Conservation (phyloP, 2,329 filamentous ascomycete genomes). For the Fusarium brevicatenulatum region DNA sequence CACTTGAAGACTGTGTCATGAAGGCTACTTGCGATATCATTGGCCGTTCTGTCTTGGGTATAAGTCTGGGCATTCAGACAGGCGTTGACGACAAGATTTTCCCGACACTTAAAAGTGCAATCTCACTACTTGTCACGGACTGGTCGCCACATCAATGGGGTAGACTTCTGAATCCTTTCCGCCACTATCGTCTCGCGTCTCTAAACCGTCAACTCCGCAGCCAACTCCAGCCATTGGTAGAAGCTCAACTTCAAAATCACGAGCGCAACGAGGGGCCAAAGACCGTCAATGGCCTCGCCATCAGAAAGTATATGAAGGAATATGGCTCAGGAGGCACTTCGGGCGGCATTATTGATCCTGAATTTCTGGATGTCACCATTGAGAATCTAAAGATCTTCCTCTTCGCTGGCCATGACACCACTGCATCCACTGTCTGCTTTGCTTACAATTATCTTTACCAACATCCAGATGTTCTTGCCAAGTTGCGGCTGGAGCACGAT, state of each 20-base stretch:
- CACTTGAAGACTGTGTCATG: not conserved
- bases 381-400: conserved; percentile 8
- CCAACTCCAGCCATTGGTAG: not conserved
- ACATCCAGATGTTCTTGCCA: not conserved
- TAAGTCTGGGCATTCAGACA: not conserved
- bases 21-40: conserved; percentile 11
- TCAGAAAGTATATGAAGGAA: not conserved
- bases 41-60: not conserved
- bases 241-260: not conserved
- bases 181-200: not conserved
- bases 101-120: not conserved
- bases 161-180: not conserved
- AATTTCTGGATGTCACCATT: not conserved
- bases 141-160: conserved; percentile 1
- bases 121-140: not conserved
- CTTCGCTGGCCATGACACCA: conserved; percentile 13
- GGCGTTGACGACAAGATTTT: not conserved
- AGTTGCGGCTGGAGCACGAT: not conserved
- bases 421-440: not conserved
- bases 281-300: conserved; percentile 4
- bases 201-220: not conserved
- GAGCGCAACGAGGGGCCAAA: not conserved
- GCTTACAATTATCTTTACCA: not conserved
- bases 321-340: not conserved
- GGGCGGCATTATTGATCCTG: not conserved